Base-by-base conservation (phyloP, 352 stramenopile species). In the Phytopythium montanum region DNA sequence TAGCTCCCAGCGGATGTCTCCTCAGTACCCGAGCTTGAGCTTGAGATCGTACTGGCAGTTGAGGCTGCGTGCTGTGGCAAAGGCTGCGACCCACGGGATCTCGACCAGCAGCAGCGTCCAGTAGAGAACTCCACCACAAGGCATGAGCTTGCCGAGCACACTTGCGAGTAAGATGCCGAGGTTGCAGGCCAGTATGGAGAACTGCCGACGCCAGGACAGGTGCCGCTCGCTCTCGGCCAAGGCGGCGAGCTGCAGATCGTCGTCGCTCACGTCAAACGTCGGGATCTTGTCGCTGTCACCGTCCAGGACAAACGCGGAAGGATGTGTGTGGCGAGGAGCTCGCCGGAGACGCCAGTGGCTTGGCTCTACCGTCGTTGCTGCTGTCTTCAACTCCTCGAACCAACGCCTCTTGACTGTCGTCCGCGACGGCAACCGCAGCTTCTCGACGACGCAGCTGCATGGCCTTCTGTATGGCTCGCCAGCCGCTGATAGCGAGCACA, bases 1-100 rank as follows among this genome's bases (percentile, higher is more conserved):
- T n/a, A n/a, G n/a, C n/a, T n/a, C n/a, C 75, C 78, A 85, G 29
- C 65, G 53, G 25, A 86, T 67, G 39, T 88, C 78, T 9, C 78
- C 75, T 14, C 66, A 62, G 56, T 79, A 88, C 18, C 72, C 66
- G 9, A 81, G 53, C 16, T 66, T 63, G 21, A 56, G 59, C 60
- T 88, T 85, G 9, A 73, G 62, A 42, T 79, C 69, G 29, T 68
- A 31, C 44, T 76, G 68, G 51, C 64, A 54, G 12, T 36, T 13
- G 54, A 88, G 61, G 52, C 62, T 69, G 23, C 52, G 38, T 12
- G 64, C 64, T 0, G 68, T 61, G 19, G 75, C 70, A 49, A 88
- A 84, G 13, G 68, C 46, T 19, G 75, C 65, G 14, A 88, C 70
- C 78, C 78, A 88, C 34, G 78, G 75, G 25, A 88, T 70, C 34